Evolutionary conservation across 495 filamentous ascomycete species (phyloP).

Genomic region (Aspergillus baeticus): DNA sequence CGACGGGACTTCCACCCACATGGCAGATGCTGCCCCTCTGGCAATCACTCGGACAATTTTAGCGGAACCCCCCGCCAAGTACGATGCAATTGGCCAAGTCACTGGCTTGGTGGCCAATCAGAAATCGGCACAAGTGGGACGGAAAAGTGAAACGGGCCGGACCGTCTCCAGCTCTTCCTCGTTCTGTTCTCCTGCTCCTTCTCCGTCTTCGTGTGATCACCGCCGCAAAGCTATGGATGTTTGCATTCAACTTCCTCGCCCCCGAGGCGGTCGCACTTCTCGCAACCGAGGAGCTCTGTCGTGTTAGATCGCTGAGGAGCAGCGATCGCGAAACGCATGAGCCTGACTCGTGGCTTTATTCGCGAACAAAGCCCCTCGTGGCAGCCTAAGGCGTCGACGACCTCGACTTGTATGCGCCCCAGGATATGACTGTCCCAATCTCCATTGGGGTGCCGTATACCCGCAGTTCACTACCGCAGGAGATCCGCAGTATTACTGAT

Average conservation of each 20-base stretch:
- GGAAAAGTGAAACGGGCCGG: too few species aligned
- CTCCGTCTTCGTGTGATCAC: too few species aligned
- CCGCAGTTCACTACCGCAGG: not conserved
- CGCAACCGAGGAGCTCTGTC: conserved; percentile 2
- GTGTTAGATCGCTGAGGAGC: not conserved
- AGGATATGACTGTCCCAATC: conserved; percentile 7
- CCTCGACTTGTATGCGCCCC: not conserved
- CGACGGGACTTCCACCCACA: too few species aligned
- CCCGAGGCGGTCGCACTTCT: conserved; percentile 2
- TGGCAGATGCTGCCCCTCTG: too few species aligned
- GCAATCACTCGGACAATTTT: too few species aligned
- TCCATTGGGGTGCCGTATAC: not conserved
- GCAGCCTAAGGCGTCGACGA: not conserved
- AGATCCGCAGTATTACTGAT: not conserved
- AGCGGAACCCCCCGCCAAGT: too few species aligned
- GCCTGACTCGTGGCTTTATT: not conserved
- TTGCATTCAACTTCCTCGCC: not conserved
- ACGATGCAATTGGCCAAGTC: too few species aligned
- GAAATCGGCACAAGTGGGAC: too few species aligned
- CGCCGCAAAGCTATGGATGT: not conserved
- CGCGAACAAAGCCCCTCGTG: not conserved
- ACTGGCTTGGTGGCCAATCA: too few species aligned
- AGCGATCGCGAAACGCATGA: not conserved
- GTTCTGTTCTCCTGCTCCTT: too few species aligned
- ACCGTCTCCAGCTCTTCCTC: too few species aligned